Evolutionary conservation across 768 basidiomycete species (phyloP).

Genomic region (Lactifluus subvellereus): DNA sequence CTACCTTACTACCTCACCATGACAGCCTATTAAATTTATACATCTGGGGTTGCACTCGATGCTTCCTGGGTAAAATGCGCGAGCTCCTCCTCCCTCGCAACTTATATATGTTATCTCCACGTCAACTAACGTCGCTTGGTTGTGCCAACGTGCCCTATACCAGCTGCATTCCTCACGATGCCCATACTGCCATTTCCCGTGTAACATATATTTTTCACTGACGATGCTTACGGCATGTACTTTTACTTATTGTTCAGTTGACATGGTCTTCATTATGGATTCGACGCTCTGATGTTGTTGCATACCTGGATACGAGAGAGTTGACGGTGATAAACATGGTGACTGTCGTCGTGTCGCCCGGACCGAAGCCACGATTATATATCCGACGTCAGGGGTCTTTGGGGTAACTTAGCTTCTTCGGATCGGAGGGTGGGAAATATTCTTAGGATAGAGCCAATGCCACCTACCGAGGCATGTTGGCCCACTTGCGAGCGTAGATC

Average conservation of each 20-base stretch:
- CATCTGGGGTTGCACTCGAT: background rate
- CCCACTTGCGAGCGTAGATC: background rate
- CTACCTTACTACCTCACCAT: background rate
- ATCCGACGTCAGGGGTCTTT: background rate
- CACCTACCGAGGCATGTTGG: background rate
- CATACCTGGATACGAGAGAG: constrained; percentile 1
- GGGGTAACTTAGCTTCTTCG: background rate
- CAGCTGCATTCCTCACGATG: constrained; percentile 1
- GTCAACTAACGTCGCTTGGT: background rate
- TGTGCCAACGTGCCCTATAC: constrained; percentile 1
- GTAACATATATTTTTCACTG: background rate
- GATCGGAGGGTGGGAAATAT: background rate
- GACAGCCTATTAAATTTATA: background rate
- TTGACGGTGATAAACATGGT: background rate
- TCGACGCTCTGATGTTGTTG: background rate
- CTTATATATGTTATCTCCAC: constrained; percentile 2
- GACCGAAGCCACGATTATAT: background rate
- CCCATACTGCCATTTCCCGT: background rate
- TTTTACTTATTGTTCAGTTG: constrained; percentile 12
- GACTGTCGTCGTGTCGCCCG: background rate
- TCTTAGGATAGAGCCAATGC: background rate
- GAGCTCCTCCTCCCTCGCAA: background rate
- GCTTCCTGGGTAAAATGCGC: background rate
- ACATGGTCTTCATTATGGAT: background rate
- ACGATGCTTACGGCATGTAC: constrained; percentile 3